A percentile compares a stretch with the other conserved stretches of the same genome.
Evolutionary conservation across 116 monocot species (phyloP).

Genomic region (Phalaenopsis hybrid): DNA sequence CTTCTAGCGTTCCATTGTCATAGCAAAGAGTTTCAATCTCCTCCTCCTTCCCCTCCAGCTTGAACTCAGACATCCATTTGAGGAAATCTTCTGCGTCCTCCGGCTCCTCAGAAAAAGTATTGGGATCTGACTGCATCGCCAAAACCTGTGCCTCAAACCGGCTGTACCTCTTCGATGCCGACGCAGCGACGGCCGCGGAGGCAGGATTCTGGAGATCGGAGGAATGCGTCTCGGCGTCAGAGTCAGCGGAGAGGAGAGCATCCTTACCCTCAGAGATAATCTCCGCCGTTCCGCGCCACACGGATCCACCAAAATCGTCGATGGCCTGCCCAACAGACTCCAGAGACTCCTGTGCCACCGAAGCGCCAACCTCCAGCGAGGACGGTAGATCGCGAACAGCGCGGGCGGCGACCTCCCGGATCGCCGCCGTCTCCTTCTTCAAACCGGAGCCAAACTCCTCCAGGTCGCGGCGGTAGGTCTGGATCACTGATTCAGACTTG

Average conservation of each 20-base stretch:
- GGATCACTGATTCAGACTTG: constrained; percentile 79
- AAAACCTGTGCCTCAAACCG: constrained; percentile 68
- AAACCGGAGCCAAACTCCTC: constrained; percentile 94
- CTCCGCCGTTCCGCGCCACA: constrained; percentile 63
- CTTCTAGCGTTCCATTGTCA: constrained; percentile 40
- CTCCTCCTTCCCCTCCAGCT: constrained; percentile 43
- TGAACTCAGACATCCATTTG: constrained; percentile 53
- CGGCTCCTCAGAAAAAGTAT: constrained; percentile 58
- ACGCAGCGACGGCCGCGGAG: background rate
- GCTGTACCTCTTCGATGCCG: constrained; percentile 38
- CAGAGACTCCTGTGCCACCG: constrained; percentile 61
- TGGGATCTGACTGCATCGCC: constrained; percentile 55
- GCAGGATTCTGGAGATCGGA: background rate
- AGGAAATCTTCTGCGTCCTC: constrained; percentile 63
- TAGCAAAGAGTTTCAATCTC: constrained; percentile 52
- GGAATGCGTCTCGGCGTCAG: background rate
- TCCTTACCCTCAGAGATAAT: constrained; percentile 71
- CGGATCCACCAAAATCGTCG: constrained; percentile 57
- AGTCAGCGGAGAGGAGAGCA: constrained; percentile 32
- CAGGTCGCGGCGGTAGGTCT: constrained; percentile 79
- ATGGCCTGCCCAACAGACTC: constrained; percentile 70
- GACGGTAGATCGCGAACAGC: constrained; percentile 55
- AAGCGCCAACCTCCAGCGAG: constrained; percentile 60
- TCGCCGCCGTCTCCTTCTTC: constrained; percentile 63
- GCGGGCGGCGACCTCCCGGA: constrained; percentile 66